phyloP scores from a whole-genome alignment of 176 grass and related monocot species.

The Oryza glaberrima region DNA sequence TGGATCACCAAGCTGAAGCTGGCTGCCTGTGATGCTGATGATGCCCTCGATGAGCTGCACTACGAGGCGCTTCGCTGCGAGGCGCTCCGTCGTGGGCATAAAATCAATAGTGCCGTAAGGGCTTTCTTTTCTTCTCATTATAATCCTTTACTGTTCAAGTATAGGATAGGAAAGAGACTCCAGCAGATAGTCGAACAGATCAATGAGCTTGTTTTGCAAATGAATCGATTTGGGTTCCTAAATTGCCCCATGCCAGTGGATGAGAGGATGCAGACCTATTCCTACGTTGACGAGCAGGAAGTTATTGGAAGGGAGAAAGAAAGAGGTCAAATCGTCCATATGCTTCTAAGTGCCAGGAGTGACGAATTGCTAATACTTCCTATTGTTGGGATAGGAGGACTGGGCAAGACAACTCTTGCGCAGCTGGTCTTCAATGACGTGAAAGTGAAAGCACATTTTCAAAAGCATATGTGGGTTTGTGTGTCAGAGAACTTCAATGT shows the following conservation, averaged over 20 bases:
- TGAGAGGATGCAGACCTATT: not conserved
- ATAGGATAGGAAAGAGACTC: constrained; percentile 18
- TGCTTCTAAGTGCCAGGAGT: not conserved
- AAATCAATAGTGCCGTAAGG: not conserved
- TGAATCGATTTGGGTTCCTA: not conserved
- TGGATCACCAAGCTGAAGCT: constrained; percentile 10
- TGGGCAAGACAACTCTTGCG: constrained; percentile 33
- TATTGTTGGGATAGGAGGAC: constrained; percentile 19
- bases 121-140: not conserved
- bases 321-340: not conserved
- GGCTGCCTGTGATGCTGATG: constrained; percentile 20
- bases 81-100: constrained; percentile 2
- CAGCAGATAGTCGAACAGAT: not conserved
- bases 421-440: not conserved
- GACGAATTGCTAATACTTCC: not conserved
- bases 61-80: not conserved
- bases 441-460: not conserved
- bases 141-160: constrained; percentile 13
- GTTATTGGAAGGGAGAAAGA: not conserved
- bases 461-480: constrained; percentile 27
- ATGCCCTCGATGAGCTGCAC: constrained; percentile 9
- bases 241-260: not conserved
- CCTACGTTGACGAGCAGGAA: not conserved
- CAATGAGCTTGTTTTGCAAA: not conserved
- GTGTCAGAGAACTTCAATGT: not conserved